phyloP scores from a whole-genome alignment of 2,329 filamentous ascomycete genomes.

The Fusarium vanettenii region DNA sequence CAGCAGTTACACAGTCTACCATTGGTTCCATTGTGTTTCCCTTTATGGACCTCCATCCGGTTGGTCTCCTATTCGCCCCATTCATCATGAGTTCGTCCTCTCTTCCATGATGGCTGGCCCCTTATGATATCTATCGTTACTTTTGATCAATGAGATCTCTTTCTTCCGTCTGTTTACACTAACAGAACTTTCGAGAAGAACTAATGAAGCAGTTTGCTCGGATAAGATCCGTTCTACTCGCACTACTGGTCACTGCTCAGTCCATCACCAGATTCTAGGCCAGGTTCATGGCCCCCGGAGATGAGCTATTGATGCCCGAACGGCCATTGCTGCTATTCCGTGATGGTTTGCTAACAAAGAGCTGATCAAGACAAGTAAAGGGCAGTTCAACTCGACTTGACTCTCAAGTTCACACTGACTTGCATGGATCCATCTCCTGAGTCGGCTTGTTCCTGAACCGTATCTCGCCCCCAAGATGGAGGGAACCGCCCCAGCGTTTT shows the following conservation, averaged over 20 bases:
- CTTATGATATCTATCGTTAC: background rate
- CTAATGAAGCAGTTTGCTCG: background rate
- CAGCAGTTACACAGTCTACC: background rate
- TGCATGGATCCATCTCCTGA: conserved; percentile 11
- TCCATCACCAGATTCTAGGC: background rate
- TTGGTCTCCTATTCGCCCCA: background rate
- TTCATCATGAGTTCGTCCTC: background rate
- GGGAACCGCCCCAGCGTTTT: background rate
- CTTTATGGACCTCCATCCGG: background rate
- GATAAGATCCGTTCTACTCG: background rate
- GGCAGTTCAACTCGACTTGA: background rate
- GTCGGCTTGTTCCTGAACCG: background rate
- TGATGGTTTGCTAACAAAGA: background rate
- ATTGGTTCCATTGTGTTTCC: background rate
- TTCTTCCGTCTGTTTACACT: background rate
- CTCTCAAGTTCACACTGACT: conserved; percentile 5
- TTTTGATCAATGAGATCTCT: background rate
- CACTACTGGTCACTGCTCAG: background rate
- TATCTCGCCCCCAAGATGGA: background rate
- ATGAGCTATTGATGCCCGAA: background rate
- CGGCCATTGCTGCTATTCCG: background rate
- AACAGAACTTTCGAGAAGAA: background rate
- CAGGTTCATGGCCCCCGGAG: background rate
- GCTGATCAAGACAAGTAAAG: background rate
- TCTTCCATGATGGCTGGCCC: background rate